These are phyloP conservation scores for Noccaea bulbosa DNA, from an alignment of 345 rosid species.

Conservation along the genomic window DNA sequence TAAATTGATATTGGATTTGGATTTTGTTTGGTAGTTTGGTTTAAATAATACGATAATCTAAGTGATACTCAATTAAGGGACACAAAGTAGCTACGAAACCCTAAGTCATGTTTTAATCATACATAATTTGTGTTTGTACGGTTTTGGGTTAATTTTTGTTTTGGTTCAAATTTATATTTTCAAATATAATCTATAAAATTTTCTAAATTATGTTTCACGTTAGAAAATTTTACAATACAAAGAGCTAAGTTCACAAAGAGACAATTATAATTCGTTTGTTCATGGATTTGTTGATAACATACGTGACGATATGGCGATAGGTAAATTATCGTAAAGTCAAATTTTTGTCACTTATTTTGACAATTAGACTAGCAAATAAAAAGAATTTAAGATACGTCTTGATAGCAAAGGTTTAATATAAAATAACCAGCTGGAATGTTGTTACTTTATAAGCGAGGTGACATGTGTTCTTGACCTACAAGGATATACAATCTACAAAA, in stretches of 20 bases:
- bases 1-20: not conserved
- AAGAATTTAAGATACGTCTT: not conserved
- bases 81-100: not conserved
- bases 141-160: not conserved
- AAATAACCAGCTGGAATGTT: slow-evolving; percentile 40
- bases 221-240: not conserved
- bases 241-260: not conserved
- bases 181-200: not conserved
- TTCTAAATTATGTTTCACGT: not conserved
- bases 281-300: not conserved
- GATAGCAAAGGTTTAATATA: not conserved
- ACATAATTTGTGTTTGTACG: not conserved
- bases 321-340: slow-evolving; percentile 16
- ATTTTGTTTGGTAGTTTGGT: slow-evolving; percentile 11
- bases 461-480: slow-evolving; percentile 37
- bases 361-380: not conserved
- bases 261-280: not conserved
- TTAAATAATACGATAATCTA: not conserved
- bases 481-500: slow-evolving; percentile 30
- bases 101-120: not conserved
- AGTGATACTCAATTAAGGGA: no score
- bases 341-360: slow-evolving; percentile 11
- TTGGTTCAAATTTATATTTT: not conserved
- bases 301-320: slow-evolving; percentile 12
- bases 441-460: slow-evolving; percentile 20